A percentile compares a stretch with the other conserved stretches of the same genome.
Conservation (phyloP, 108 stramenopile species). For the Nitzschia sp. region DNA sequence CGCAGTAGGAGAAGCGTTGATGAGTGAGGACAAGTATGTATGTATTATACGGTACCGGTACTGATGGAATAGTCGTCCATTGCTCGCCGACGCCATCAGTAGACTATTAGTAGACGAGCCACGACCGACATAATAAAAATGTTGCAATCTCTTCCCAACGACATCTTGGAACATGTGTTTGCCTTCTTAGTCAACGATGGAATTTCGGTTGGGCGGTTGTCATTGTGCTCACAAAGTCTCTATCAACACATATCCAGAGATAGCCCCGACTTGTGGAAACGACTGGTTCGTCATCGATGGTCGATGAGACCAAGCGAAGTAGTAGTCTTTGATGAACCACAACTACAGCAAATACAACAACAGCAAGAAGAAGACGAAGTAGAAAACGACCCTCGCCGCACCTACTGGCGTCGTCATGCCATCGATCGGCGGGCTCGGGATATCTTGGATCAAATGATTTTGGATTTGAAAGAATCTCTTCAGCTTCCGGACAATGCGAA, state of each 20-base stretch:
- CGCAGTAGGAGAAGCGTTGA: too few species aligned
- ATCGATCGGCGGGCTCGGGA: background rate
- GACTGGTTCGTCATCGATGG: slow-evolving; percentile 14
- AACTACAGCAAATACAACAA: too few species aligned
- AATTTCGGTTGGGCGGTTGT: slow-evolving; percentile 13
- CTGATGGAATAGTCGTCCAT: too few species aligned
- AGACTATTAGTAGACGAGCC: too few species aligned
- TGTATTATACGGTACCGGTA: too few species aligned
- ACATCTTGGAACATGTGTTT: slow-evolving; percentile 7
- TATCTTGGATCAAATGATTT: slow-evolving; percentile 10
- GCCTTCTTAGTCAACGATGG: slow-evolving; percentile 27
- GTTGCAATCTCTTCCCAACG: background rate
- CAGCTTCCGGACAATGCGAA: slow-evolving; percentile 5
- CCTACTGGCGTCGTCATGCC: slow-evolving; percentile 2
- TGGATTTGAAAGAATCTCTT: slow-evolving; percentile 1
- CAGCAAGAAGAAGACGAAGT: background rate
- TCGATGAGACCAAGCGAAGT: background rate
- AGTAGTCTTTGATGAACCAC: background rate
- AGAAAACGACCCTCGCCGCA: slow-evolving; percentile 1
- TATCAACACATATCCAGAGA: slow-evolving; percentile 8
- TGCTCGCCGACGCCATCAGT: too few species aligned
- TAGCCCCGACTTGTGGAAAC: slow-evolving; percentile 15
- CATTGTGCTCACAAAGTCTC: slow-evolving; percentile 16
- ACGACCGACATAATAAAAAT: background rate
- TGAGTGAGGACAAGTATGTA: too few species aligned